Evolutionary conservation across 768 basidiomycete genomes (phyloP).

Genomic region (Termitomyces titanicus): DNA sequence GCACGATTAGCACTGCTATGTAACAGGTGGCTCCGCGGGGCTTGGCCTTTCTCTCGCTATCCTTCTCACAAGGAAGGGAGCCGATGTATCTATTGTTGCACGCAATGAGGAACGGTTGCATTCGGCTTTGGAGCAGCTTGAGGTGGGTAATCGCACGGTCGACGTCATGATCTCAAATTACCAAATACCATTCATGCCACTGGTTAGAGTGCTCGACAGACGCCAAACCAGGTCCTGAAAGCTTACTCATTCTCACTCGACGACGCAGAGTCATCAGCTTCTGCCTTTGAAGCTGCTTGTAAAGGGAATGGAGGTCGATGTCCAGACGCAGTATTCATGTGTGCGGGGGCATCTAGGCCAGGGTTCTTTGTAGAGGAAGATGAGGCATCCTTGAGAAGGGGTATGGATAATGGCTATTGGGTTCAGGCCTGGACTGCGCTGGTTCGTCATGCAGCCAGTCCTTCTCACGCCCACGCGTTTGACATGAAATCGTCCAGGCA

Average conservation of each 20-base stretch:
- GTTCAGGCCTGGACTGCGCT: constrained; percentile 54
- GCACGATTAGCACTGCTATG: constrained; percentile 66
- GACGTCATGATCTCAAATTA: constrained; percentile 19
- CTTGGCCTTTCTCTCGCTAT: constrained; percentile 76
- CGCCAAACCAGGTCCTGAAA: constrained; percentile 57
- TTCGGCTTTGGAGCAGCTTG: constrained; percentile 57
- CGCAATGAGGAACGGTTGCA: constrained; percentile 64
- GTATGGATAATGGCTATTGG: constrained; percentile 45
- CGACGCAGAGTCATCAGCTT: constrained; percentile 45
- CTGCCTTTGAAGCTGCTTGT: constrained; percentile 62
- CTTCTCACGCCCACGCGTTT: constrained; percentile 8
- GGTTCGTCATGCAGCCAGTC: constrained; percentile 39
- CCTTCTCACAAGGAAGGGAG: constrained; percentile 64
- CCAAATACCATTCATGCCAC: background rate
- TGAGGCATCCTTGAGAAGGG: constrained; percentile 49
- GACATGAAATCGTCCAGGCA: constrained; percentile 47
- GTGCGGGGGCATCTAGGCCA: constrained; percentile 73
- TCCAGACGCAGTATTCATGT: constrained; percentile 77
- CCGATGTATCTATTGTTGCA: constrained; percentile 85
- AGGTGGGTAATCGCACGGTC: constrained; percentile 48
- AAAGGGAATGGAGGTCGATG: constrained; percentile 47
- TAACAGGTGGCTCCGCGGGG: constrained; percentile 86
- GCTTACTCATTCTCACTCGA: constrained; percentile 66
- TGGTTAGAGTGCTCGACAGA: constrained; percentile 47
- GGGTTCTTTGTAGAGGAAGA: constrained; percentile 71